Base-by-base conservation (phyloP, 768 basidiomycete species). In the Collybia sp. region DNA sequence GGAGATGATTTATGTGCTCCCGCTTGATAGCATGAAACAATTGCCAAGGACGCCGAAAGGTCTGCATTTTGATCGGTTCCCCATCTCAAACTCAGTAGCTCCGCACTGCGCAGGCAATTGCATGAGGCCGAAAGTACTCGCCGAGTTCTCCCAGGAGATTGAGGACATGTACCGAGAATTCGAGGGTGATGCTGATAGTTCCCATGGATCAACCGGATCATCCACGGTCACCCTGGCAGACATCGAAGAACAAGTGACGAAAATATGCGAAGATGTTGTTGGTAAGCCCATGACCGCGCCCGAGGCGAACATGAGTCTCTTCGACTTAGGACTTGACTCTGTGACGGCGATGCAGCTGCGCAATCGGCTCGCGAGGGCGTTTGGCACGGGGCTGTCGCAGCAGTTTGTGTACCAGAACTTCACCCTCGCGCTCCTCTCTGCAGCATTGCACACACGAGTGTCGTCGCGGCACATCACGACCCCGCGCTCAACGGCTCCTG, bases 341-440 rank as follows among this genome's bases (percentile, higher is more conserved):
- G 41, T 51, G 18, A 47, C 32, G 15, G 46, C 46, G 6, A 47
- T 51, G 40, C 38, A 42, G 16, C 40, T 51, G 1, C 38, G 50
- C 9, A 51, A 43, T 6, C 50, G 50, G 11, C 35, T 51, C 11
- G 39, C 50, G 18, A 42, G 39, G 25, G 18, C 18, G 13, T 51
- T 51, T 18, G 34, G 32, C 11, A 39, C 42, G 5, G 37, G 16
- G 17, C 36, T 51, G 12, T 30, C 50, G 8, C 46, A 42, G 38
- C 40, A 47, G 15, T 51, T 51, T 20, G 30, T 51, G 9, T 51
- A 47, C 42, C 40, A 51, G 34, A 47, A 51, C 37, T 51, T 47
- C 42, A 16, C 50, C 3, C 47, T 48, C 10, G 35, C 30, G 12
- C 46, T 40, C 12, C 25, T 51, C 5, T 16, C 49, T 12, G 10